Evolutionary conservation across 805 yeast genomes (phyloP), one percentile per base, ranked within the genome.

Genomic region (Yarrowia yakushimensis): DNA sequence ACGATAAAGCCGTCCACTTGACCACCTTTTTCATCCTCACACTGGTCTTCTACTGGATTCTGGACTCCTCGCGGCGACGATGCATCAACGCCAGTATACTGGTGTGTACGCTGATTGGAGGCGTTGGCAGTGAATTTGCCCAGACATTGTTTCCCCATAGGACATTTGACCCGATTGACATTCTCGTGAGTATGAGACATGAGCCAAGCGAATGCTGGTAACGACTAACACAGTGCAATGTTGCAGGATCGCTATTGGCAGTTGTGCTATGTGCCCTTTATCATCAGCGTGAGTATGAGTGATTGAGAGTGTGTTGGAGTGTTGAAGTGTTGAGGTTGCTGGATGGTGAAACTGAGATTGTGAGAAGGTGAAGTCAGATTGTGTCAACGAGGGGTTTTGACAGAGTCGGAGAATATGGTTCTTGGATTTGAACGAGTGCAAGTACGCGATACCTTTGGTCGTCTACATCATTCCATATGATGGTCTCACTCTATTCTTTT

Each of bases 11-110:
- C 6, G 66, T 74, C 28, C 81, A 78, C 54, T 72, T 72, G 28
- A 62, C 66, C 8, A 70, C 74, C 23, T 77, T 77, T 64, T 75
- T 77, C 57, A 46, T 73, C 22, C 65, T 77, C 18, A 71, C 78
- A 9, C 61, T 73, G 22, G 65, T 68, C n/a, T 75, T 78, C 64
- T 77, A 78, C 71, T 77, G 81, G 81, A 68, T 75, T 22, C 63
- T 77, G 6, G 80, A 77, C 62, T 65, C 75, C 9, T 65, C 75
- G 4, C 69, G 80, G 12, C 69, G 73, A 52, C 68, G 78, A 20
- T 69, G 74, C 17, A 69, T 73, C 46, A 69, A 75, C 31, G 62
- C 73, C 18, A 73, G 79, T 4, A 34, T 73, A 13, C 46, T 71
- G 15, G 74, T 71, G 5, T 74, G 78, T 60, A 66, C 74, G 25